A percentile compares a stretch with the other conserved stretches of the same genome.
These are phyloP conservation scores for Saprolegnia diclina DNA, from an alignment of 352 stramenopile genomes.

Conservation along the genomic window DNA sequence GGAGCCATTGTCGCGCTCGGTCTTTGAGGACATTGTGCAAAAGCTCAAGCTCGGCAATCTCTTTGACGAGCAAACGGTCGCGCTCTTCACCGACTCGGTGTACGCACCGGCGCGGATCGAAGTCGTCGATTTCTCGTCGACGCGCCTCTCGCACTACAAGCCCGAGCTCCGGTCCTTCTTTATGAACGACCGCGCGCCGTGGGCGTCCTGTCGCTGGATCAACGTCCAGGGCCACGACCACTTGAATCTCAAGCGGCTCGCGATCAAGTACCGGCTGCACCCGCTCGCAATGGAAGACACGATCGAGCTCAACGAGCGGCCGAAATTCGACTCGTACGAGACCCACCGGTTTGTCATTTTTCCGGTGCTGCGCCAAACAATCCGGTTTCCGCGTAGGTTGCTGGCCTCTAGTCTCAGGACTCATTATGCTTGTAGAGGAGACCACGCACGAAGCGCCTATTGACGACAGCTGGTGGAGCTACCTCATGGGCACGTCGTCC, in stretches of 20 bases:
- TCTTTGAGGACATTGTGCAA: constrained; percentile 79
- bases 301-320: constrained; percentile 78
- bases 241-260: constrained; percentile 75
- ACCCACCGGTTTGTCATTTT: constrained; percentile 81
- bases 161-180: constrained; percentile 63
- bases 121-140: constrained; percentile 75
- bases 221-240: constrained; percentile 77
- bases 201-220: constrained; percentile 84
- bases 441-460: neutral
- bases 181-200: constrained; percentile 58
- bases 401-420: neutral
- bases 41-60: constrained; percentile 83
- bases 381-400: neutral
- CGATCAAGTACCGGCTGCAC: constrained; percentile 85
- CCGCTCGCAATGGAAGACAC: constrained; percentile 81
- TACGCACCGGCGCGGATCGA: constrained; percentile 57
- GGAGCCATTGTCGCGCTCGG: constrained; percentile 45
- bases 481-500: neutral
- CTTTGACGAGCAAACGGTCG: constrained; percentile 66
- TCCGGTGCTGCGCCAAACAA: constrained; percentile 45
- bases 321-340: constrained; percentile 83
- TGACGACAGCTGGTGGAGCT: constrained; percentile 1
- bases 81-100: constrained; percentile 43
- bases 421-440: neutral
- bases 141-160: constrained; percentile 60